Percentiles rank a stretch among this genome's conserved stretches.
Conservation (phyloP, 768 basidiomycete species). For the Cubamyces sp. region DNA sequence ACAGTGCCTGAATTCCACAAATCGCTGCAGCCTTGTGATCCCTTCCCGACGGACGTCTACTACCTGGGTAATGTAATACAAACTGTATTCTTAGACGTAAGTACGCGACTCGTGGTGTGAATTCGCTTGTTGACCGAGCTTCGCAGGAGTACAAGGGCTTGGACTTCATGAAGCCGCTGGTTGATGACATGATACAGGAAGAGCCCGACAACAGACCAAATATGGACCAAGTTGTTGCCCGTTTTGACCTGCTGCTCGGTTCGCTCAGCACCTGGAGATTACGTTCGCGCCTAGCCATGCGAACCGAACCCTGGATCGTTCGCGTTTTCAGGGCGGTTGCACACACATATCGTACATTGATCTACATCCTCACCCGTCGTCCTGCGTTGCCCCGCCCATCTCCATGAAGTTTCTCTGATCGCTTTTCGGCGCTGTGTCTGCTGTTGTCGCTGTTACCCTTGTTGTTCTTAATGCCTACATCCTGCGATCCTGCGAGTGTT, state of each 20-base stretch:
- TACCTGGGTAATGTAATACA: slow-evolving; percentile 39
- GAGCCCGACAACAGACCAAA: slow-evolving; percentile 38
- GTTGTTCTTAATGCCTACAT: too few species aligned
- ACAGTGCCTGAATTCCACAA: slow-evolving; percentile 39
- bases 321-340: neutral
- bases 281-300: slow-evolving; percentile 34
- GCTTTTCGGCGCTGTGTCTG: neutral
- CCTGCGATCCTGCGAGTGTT: too few species aligned
- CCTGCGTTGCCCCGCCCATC: slow-evolving; percentile 12
- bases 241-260: slow-evolving; percentile 32
- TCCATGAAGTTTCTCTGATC: neutral
- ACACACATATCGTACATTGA: slow-evolving; percentile 11
- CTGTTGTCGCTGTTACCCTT: neutral
- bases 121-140: neutral
- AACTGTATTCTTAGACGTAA: neutral
- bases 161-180: slow-evolving; percentile 38
- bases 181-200: slow-evolving; percentile 38
- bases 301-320: slow-evolving; percentile 2
- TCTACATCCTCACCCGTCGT: slow-evolving; percentile 1
- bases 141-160: slow-evolving; percentile 30
- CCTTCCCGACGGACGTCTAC: slow-evolving; percentile 42
- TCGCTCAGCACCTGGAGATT: slow-evolving; percentile 32
- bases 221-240: slow-evolving; percentile 35
- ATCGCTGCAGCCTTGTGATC: slow-evolving; percentile 28
- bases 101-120: neutral